Evolutionary conservation across 1,284 basidiomycete genomes (phyloP), one percentile per base, ranked within the genome.

Genomic region (Marasmius oreades): DNA sequence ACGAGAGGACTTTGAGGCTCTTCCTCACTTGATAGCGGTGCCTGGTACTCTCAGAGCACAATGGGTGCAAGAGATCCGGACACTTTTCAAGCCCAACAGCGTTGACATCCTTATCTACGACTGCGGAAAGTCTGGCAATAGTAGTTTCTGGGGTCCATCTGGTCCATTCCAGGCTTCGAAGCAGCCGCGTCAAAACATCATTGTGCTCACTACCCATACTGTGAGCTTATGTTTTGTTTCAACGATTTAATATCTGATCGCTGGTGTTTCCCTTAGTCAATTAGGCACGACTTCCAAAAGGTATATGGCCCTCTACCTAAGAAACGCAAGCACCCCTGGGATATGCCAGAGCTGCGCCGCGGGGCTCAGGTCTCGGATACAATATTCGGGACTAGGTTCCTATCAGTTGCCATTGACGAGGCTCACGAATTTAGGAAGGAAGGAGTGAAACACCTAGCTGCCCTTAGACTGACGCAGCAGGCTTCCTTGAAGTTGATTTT

Each of bases 371-470:
- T n/a, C n/a, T n/a, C n/a, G 0, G 42, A 33, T 1, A 70, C 66
- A 2, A 33, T 74, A 0, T 72, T 60, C 22, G 60, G 62, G 0
- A 64, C 64, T 8, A 14, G 56, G 0, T 73, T 55, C 52, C 61
- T 69, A 4, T 56, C 61, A 0, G 52, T 65, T 8, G 59, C 58
- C 2, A 1, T 72, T 0, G 68, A 73, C 39, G 69, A 74, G 47
- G 69, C 64, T 0, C 72, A 74, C 3, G 50, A 58, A 7, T 63
- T 69, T 42, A 46, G 67, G 0, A 75, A 72, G 42, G 3, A 34
- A 0, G 66, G 68, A 0, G 12, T 52, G 0, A 65, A 63, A 34
- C 69, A 72, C 16, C 42, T 46, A 0, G 52, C 66, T 1, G 59
- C 57, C 0, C 55, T 73, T 1, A 48, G 28, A 0, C 34, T 73